These are phyloP conservation scores for Eremothecium gossypii DNA, from an alignment of 1,139 yeast species.

Conservation along the genomic window DNA sequence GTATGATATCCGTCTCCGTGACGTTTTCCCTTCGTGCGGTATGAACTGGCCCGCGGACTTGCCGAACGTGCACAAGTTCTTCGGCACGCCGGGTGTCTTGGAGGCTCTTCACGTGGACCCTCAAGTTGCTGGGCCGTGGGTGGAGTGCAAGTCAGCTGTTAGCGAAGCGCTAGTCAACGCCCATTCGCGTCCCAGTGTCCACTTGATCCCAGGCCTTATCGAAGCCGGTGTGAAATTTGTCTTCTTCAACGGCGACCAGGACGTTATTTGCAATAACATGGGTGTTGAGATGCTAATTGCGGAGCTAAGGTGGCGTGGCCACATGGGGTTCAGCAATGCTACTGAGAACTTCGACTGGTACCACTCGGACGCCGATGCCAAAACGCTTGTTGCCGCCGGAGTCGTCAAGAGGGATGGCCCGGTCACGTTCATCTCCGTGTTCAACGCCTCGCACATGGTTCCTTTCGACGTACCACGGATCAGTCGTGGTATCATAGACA, in stretches of 20 bases:
- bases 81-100: slow-evolving; percentile 48
- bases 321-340: slow-evolving; percentile 44
- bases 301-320: slow-evolving; percentile 60
- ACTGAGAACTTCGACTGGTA: slow-evolving; percentile 40
- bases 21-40: slow-evolving; percentile 81
- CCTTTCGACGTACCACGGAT: slow-evolving; percentile 73
- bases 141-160: slow-evolving; percentile 64
- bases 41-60: slow-evolving; percentile 89
- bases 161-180: slow-evolving; percentile 42
- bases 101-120: slow-evolving; percentile 45
- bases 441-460: slow-evolving; percentile 87
- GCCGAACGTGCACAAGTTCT: slow-evolving; percentile 47
- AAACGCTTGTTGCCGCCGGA: slow-evolving; percentile 36
- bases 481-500: slow-evolving; percentile 61
- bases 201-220: slow-evolving; percentile 56
- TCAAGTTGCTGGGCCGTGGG: slow-evolving; percentile 40
- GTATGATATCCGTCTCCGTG: slow-evolving; percentile 68
- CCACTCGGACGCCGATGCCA: slow-evolving; percentile 41
- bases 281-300: slow-evolving; percentile 66
- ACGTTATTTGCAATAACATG: slow-evolving; percentile 73
- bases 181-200: slow-evolving; percentile 51
- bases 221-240: slow-evolving; percentile 49
- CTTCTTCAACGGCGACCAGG: slow-evolving; percentile 81
- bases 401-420: slow-evolving; percentile 51
- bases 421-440: slow-evolving; percentile 66